Base-by-base conservation (phyloP, 768 basidiomycete species). In the Lactifluus volemus region DNA sequence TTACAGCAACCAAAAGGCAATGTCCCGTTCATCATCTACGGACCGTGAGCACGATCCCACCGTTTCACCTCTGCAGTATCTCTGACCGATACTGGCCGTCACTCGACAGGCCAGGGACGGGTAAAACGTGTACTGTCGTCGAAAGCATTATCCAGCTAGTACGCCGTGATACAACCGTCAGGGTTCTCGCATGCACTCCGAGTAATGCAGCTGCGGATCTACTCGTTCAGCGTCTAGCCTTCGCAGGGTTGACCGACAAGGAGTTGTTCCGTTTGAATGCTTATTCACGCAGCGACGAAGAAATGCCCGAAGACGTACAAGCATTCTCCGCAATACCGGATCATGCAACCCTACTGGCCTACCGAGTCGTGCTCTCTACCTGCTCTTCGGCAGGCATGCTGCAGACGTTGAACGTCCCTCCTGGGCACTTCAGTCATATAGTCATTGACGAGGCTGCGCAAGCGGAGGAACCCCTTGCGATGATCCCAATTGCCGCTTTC, bases 401-500 rank as follows among this genome's bases (percentile, higher is more conserved):
- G 2, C 74, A 78, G 30, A 74, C 74, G 5, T 65, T 84, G 10
- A 81, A 82, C 0, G 47, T 84, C 19, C 68, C 70, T 38, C 69
- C 76, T 9, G 84, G 84, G 0, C 81, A 84, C 67, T 86, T 81
- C 64, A 78, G 70, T 1, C 80, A 85, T 62, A 80, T 86, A 14
- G 82, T 86, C 63, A 72, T 84, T 44, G 84, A 86, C 64, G 84
- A 86, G 60, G 84, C 83, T 5, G 84, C 83, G 0, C 84, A 86
- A 64, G 84, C 78, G 0, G 78, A 77, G 44, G 84, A 86, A 66
- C 83, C 84, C 0, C 80, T 59, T 62, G 69, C 77, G 7, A 80
- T 85, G 77, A 74, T 84, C 6, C 67, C 74, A 1, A 71, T 77
- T 39, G 68, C 65, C 67, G 12, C 68, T 4, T 67, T 75, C 59